Base-by-base conservation (phyloP, 305 asterid species). In the Solanum hybrid region DNA sequence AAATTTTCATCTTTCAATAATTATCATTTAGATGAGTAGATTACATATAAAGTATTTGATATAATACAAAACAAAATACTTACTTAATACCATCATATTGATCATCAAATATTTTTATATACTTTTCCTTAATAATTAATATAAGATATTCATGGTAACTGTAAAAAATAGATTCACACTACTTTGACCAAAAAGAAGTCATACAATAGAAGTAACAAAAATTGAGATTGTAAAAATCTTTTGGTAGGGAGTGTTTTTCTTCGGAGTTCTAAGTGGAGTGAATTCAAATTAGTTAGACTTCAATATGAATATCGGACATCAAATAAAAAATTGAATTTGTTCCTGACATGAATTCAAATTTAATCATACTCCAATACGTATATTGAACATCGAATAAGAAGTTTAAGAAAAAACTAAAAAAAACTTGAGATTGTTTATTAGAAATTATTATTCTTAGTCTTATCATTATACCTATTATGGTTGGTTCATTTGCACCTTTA, bases 261-360 rank as follows among this genome's bases (percentile, higher is more conserved):
- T 38, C 46, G 46, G 5, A 38, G 46, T 38, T 10, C 51, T 11
- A 40, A 40, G 51, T 0, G 2, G 51, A 40, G 14, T 40, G 46
- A 40, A 40, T 42, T 42, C 6, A 42, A 46, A 51, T 51, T 51
- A 16, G n/a, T 51, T 51, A 2, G 8, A 51, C 8, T 16, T 16
- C 0, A 16, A 16, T 51, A 17, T 51, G 4, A 17, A 0, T 51
- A 51, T 16, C 4, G 8, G 10, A 16, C 0, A 51, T 0, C 64
- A 16, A 5, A 51, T 16, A 2, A 51, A 16, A 56, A 17, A 42
- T 4, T 40, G 16, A 40, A 40, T 40, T 40, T 40, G 51, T 20
- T 20, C 2, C 1, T 0, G 0, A 20, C 0, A 3, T 0, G 0
- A 60, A 64, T 8, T 20, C 0, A 34, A 34, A 34, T 34, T 64